phyloP scores from a whole-genome alignment of 2,329 filamentous ascomycete species.

The Cladosporium sphaerospermum region DNA sequence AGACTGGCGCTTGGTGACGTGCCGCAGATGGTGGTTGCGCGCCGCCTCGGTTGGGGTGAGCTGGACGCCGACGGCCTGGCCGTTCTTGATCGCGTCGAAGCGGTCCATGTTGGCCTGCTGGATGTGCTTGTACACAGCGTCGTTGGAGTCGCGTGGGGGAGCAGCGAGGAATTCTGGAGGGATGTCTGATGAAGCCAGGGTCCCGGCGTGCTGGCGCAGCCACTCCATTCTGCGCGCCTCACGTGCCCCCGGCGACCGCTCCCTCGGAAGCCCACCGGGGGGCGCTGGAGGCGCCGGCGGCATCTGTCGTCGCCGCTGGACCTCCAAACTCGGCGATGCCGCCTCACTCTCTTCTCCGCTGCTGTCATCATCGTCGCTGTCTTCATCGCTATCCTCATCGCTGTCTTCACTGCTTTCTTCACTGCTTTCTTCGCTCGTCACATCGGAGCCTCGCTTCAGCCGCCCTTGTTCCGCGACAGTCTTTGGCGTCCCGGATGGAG shows the following conservation, averaged over 20 bases:
- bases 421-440: conserved; percentile 1
- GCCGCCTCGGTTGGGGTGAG: conserved; percentile 4
- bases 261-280: too few species aligned
- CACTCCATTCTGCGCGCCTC: neutral
- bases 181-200: conserved; percentile 2
- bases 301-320: neutral
- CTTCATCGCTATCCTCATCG: too few species aligned
- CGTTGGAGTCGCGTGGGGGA: conserved; percentile 8
- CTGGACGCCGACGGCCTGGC: neutral
- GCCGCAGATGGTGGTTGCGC: conserved; percentile 4
- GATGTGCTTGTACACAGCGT: conserved; percentile 12
- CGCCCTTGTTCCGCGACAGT: conserved; percentile 1
- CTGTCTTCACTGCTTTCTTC: too few species aligned
- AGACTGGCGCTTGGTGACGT: conserved; percentile 10
- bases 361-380: too few species aligned
- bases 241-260: neutral
- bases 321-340: conserved; percentile 2
- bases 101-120: conserved; percentile 11
- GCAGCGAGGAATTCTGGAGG: conserved; percentile 8
- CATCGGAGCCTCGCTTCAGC: conserved; percentile 5
- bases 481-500: neutral
- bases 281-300: neutral
- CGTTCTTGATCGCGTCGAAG: conserved; percentile 9
- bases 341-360: neutral
- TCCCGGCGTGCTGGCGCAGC: conserved; percentile 6